A percentile compares a stretch with the other conserved stretches of the same genome.
Evolutionary conservation across 306 rosid species (phyloP).

Genomic region (Cucurbita moschata): DNA sequence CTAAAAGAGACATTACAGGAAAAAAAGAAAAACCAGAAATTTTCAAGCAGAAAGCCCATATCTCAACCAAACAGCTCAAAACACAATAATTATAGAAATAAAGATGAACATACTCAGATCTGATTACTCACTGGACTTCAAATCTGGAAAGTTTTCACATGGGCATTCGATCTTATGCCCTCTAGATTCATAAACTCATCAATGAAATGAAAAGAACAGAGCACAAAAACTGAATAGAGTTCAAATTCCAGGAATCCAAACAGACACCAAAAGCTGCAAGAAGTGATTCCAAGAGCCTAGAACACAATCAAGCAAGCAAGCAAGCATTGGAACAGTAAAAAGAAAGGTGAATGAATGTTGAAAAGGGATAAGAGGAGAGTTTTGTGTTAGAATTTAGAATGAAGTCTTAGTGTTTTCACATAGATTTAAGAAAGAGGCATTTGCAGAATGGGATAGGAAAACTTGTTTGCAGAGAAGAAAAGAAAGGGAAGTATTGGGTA

Average conservation of each 20-base stretch:
- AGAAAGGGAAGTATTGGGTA: slow-evolving; percentile 18
- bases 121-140: slow-evolving; percentile 44
- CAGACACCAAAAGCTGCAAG: neutral
- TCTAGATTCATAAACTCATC: slow-evolving; percentile 28
- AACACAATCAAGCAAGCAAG: neutral
- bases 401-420: neutral
- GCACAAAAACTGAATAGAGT: slow-evolving; percentile 9
- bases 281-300: neutral
- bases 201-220: slow-evolving; percentile 6
- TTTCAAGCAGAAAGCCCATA: neutral
- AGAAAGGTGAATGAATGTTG: neutral
- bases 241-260: slow-evolving; percentile 12
- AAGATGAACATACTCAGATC: slow-evolving; percentile 34
- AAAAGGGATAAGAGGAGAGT: neutral
- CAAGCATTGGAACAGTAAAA: slow-evolving; percentile 8
- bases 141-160: slow-evolving; percentile 19
- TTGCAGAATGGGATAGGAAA: slow-evolving; percentile 7
- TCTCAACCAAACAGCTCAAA: slow-evolving; percentile 10
- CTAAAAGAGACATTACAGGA: slow-evolving; percentile 13
- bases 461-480: slow-evolving; percentile 12
- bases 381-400: neutral
- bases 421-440: slow-evolving; percentile 13
- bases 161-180: slow-evolving; percentile 22
- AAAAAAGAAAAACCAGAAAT: slow-evolving; percentile 1
- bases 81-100: neutral